phyloP scores from a whole-genome alignment of 1,139 yeast genomes.

The Yamadazyma triangularis region DNA sequence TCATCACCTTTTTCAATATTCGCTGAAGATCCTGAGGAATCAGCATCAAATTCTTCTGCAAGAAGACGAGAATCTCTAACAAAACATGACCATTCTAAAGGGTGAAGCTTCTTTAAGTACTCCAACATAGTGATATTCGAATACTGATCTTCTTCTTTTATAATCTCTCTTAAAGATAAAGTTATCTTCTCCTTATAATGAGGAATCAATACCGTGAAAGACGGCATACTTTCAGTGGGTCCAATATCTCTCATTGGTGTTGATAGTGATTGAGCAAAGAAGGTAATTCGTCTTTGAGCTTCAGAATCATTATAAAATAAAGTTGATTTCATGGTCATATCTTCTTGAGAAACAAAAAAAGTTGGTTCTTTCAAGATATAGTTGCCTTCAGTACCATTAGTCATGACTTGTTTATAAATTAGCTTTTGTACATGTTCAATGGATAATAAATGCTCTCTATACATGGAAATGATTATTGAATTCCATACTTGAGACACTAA shows the following conservation, averaged over 20 bases:
- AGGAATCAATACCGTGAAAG: slow-evolving; percentile 48
- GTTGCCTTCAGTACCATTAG: slow-evolving; percentile 19
- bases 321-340: slow-evolving; percentile 33
- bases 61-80: slow-evolving; percentile 46
- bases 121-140: slow-evolving; percentile 49
- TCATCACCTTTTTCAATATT: slow-evolving; percentile 24
- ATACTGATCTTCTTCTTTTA: slow-evolving; percentile 43
- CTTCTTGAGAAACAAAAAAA: slow-evolving; percentile 50
- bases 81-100: slow-evolving; percentile 48
- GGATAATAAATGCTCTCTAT: slow-evolving; percentile 50
- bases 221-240: slow-evolving; percentile 42
- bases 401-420: slow-evolving; percentile 34
- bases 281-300: slow-evolving; percentile 48
- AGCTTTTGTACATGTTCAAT: slow-evolving; percentile 47
- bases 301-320: slow-evolving; percentile 36
- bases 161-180: slow-evolving; percentile 43
- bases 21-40: slow-evolving; percentile 19
- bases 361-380: slow-evolving; percentile 38
- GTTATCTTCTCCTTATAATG: slow-evolving; percentile 50
- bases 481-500: slow-evolving; percentile 51
- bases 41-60: slow-evolving; percentile 41
- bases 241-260: slow-evolving; percentile 49
- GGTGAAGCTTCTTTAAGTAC: slow-evolving; percentile 47
- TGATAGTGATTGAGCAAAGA: slow-evolving; percentile 51
- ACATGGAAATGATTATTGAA: slow-evolving; percentile 51